Evolutionary conservation across 208 protist genomes (phyloP).

Genomic region (Phytomonas francai): DNA sequence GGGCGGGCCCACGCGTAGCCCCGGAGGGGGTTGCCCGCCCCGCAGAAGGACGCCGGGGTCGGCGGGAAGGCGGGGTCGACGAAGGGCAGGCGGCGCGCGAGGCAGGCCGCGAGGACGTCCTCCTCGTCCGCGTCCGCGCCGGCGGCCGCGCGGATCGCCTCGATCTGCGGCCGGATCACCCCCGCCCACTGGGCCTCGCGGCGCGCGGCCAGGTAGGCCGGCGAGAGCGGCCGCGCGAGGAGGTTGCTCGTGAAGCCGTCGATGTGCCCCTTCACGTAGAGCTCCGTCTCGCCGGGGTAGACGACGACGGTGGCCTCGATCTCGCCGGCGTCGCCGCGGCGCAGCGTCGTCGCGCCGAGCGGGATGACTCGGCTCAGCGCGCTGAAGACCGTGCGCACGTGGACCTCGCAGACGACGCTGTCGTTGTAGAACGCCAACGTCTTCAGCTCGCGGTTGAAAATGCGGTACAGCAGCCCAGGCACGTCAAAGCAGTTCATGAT

Average conservation of each 20-base stretch:
- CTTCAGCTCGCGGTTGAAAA: conserved; percentile 61
- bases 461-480: conserved; percentile 74
- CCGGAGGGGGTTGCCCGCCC: conserved; percentile 32
- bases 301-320: conserved; percentile 52
- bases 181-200: conserved; percentile 21
- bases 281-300: conserved; percentile 74
- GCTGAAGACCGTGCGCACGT: conserved; percentile 65
- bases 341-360: conserved; percentile 51
- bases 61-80: conserved; percentile 79
- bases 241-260: conserved; percentile 78
- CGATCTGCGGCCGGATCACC: conserved; percentile 44
- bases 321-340: conserved; percentile 31
- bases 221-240: conserved; percentile 53
- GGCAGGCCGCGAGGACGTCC: conserved; percentile 35
- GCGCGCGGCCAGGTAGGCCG: conserved; percentile 53
- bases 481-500: conserved; percentile 78
- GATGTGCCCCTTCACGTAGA: conserved; percentile 71
- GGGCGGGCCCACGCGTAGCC: conserved; percentile 68
- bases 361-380: conserved; percentile 72
- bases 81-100: conserved; percentile 50
- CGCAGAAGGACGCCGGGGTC: conserved; percentile 40
- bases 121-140: conserved; percentile 37
- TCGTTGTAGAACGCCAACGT: conserved; percentile 89
- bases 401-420: conserved; percentile 62
- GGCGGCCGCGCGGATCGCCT: conserved; percentile 27